phyloP scores from a whole-genome alignment of 176 grass and related monocot genomes.

The Carex myosuroides region DNA sequence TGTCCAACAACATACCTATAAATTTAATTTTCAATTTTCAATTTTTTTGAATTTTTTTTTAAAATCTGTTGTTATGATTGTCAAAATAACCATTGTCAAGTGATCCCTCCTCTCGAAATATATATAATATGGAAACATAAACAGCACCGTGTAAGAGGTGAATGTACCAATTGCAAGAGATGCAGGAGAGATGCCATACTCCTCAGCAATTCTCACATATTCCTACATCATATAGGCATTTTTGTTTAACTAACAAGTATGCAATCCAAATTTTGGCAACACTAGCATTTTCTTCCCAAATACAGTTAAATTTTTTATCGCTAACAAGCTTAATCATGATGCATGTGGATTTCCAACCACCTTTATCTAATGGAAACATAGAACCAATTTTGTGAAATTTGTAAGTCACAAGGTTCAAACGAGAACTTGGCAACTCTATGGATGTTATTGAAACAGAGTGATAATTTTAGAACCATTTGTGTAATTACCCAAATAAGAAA shows the following conservation, averaged over 20 bases:
- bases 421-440: background rate
- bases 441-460: background rate
- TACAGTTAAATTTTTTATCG: background rate
- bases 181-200: constrained; percentile 54
- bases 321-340: background rate
- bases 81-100: too few relatives aligned
- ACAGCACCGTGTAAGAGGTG: background rate
- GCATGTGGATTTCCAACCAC: background rate
- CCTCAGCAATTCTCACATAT: constrained; percentile 47
- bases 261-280: background rate
- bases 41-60: too few relatives aligned
- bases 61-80: too few relatives aligned
- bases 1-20: too few relatives aligned
- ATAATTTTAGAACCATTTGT: background rate
- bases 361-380: background rate
- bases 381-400: background rate
- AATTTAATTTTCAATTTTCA: too few relatives aligned
- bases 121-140: background rate
- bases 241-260: background rate
- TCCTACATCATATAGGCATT: constrained; percentile 40
- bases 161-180: constrained; percentile 59
- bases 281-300: background rate
- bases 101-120: background rate
- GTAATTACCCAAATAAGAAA: background rate
- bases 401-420: background rate